Base-by-base conservation (phyloP, 2,329 filamentous ascomycete species). In the Pyricularia sp. region DNA sequence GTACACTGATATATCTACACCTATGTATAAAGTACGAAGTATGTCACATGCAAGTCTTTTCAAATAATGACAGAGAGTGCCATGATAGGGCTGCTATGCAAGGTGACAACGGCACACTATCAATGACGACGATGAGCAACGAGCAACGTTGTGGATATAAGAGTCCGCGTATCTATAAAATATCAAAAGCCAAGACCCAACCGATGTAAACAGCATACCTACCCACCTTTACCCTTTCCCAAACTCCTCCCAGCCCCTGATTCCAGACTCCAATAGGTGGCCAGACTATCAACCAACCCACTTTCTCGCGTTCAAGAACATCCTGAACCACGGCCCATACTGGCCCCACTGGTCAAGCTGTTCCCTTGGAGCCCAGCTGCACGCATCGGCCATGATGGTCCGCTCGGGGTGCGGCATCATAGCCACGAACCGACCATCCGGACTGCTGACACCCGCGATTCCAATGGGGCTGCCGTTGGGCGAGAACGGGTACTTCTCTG, bases 381-480 rank as follows among this genome's bases (percentile, higher is more conserved):
- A 88, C 70, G 93, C 89, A 70, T 92, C 92, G 69, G 88, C 88
- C 82, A 96, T 82, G 70, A 97, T 88, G 20, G 92, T 96, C n/a
- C 93, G 87, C 81, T 97, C 93, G 0, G 93, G 93, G 78, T 97
- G 93, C 71, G 94, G 94, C 93, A 97, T 97, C 81, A 97, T 87
- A 7, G 93, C 93, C 73, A 97, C 79, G 0, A 96, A 92, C 69
- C 92, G 86, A 14, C 93, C 93, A 76, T 97, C 90, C 63, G 82
- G 85, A 74, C 87, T 93, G 73, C 90, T 84, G 30, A 96, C 90
- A 76, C 90, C 93, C 0, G 93, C 92, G 72, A 97, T 91, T 76
- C 92, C 93, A 71, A 86, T 84, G 0, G 92, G 91, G 76, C 90
- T 93, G 68, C 93, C 93, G 80, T 97, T 97, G 67, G 84, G 92